Base-by-base conservation (phyloP, 192 early-diverging fungal species). In the Umbelopsis isabellina region DNA sequence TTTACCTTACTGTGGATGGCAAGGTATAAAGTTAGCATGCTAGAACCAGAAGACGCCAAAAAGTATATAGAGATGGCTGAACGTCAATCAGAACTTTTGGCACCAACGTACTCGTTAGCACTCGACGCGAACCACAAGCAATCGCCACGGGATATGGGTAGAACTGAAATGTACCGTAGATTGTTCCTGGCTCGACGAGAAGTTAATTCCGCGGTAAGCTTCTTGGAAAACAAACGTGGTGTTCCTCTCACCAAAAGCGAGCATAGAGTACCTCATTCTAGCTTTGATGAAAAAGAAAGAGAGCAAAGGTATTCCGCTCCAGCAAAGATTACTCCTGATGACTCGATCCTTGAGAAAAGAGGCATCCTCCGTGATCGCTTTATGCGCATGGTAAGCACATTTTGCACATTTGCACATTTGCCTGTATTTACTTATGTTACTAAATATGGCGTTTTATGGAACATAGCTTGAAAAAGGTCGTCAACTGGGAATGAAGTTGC, bases 1-100 rank as follows among this genome's bases (percentile, higher is more conserved):
- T n/a, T 45, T 16, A 30, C 58, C 9, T 61, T 69, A 13, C 10
- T 69, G 2, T 55, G 46, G 12, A 69, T 74, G 58, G 46, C 67
- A 18, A 49, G 30, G 4, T 74, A 74, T 27, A 64, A 69, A 46
- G 67, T 30, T 0, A 64, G 48, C 27, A n/a, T 69, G 7, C 53
- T 74, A 21, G 20, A 68, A 35, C 35, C 49, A 0, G 47, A 65
- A 45, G 67, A 49, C 49, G 11, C 73, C 7, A 58, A 33, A 6
- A 23, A 46, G 9, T 74, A 74, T 45, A 16, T 74, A 2, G 73
- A 64, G 7, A 74, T 74, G 67, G 73, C 73, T 15, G 35, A 69
- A 11, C 53, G 73, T 4, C 48, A 69, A 44, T 15, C 41, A 15
- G 44, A 69, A 2, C 35, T 74, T 1, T 22, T 74, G 9, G 53